phyloP scores from a whole-genome alignment of 192 early-diverging fungal genomes.

The Podila clonocystis region DNA sequence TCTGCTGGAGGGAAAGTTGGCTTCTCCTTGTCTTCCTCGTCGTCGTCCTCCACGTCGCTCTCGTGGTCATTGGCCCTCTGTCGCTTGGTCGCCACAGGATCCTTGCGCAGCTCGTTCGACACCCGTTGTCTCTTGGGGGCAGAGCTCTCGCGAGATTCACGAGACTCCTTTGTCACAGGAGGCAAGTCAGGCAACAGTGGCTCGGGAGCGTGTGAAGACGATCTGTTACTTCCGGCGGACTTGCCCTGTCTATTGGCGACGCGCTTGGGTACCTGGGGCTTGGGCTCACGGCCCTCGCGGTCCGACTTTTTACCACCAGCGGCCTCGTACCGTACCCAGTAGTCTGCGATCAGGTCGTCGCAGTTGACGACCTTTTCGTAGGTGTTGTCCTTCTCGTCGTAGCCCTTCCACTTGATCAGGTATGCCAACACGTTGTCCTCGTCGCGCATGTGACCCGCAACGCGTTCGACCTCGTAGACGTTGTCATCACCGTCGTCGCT shows the following conservation, averaged over 20 bases:
- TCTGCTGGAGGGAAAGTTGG: constrained; percentile 4
- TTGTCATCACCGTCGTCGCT: constrained; percentile 3
- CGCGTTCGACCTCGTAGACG: constrained; percentile 35
- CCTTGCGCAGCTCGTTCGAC: neutral
- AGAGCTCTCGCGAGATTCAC: neutral
- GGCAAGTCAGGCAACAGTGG: neutral
- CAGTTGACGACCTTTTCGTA: constrained; percentile 11
- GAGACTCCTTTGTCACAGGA: neutral
- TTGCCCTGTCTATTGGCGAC: neutral
- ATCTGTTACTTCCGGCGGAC: neutral
- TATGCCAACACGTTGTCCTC: constrained; percentile 10
- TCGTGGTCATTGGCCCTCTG: neutral
- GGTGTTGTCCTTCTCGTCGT: constrained; percentile 39
- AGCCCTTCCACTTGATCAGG: constrained; percentile 50
- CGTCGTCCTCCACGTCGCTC: neutral
- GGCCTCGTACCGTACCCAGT: constrained; percentile 20
- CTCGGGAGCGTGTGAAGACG: neutral
- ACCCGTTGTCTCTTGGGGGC: neutral
- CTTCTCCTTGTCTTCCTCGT: neutral
- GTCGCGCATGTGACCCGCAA: constrained; percentile 22
- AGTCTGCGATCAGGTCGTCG: constrained; percentile 12
- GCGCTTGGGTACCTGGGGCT: neutral
- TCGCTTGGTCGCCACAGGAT: neutral
- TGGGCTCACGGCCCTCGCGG: constrained; percentile 4
- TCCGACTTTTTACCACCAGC: constrained; percentile 30